These are phyloP conservation scores for Bruguiera hainesii DNA, from an alignment of 441 rosid species.

Conservation along the genomic window DNA sequence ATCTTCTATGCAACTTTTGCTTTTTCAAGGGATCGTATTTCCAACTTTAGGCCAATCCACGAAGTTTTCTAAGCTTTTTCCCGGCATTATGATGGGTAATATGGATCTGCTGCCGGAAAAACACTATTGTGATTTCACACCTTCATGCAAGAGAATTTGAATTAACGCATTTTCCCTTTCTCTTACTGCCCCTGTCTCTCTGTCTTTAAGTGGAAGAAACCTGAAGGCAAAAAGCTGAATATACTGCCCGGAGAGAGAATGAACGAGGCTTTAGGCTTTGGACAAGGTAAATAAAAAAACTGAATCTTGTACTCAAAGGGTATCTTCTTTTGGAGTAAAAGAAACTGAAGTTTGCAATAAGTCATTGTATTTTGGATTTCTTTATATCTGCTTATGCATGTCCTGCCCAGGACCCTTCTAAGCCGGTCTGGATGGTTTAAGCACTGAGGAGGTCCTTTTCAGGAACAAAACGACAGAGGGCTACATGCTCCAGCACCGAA, in stretches of 20 bases:
- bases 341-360: slow-evolving; percentile 16
- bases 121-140: slow-evolving; percentile 17
- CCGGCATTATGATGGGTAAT: neutral
- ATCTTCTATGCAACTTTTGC: slow-evolving; percentile 38
- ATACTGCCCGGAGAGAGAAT: slow-evolving; percentile 23
- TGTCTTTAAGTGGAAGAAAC: slow-evolving; percentile 3
- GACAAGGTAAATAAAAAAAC: slow-evolving; percentile 16
- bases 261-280: slow-evolving; percentile 11
- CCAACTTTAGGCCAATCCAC: slow-evolving; percentile 24
- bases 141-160: slow-evolving; percentile 15
- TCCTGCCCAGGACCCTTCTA: too few relatives aligned
- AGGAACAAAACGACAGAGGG: too few relatives aligned
- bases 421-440: too few relatives aligned
- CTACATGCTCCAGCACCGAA: too few relatives aligned
- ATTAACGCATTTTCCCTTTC: slow-evolving; percentile 10
- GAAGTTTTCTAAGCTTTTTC: slow-evolving; percentile 9
- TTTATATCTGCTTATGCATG: neutral
- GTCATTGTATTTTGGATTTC: slow-evolving; percentile 15
- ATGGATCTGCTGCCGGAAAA: neutral
- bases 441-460: too few relatives aligned
- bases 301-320: slow-evolving; percentile 34
- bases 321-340: slow-evolving; percentile 27
- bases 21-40: slow-evolving; percentile 23
- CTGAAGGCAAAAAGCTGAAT: slow-evolving; percentile 20
- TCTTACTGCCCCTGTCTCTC: neutral